Conservation (phyloP, 1,284 basidiomycete species). For the Erythrobasidium hasegawianum region DNA sequence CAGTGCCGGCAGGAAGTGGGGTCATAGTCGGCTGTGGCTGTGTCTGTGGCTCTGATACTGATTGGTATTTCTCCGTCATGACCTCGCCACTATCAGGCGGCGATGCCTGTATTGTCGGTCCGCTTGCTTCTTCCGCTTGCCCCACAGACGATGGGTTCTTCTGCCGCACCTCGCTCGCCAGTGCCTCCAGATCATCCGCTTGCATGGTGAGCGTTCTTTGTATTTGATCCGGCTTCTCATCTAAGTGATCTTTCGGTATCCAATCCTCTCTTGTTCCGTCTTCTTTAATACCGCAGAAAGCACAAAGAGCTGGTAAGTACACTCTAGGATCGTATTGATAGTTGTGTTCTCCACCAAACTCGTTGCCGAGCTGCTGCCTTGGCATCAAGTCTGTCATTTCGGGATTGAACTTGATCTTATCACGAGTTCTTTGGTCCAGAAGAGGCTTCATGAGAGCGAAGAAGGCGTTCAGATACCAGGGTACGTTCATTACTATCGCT, state of each 20-base stretch:
- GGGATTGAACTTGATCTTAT: conserved; percentile 90
- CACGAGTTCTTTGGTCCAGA: conserved; percentile 81
- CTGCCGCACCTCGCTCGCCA: conserved; percentile 12
- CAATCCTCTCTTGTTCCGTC: conserved; percentile 31
- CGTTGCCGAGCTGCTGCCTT: conserved; percentile 68
- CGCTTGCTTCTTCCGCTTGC: conserved; percentile 21
- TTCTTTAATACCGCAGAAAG: conserved; percentile 36
- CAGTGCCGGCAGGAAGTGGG: not conserved
- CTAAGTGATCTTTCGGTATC: conserved; percentile 21
- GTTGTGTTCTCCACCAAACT: conserved; percentile 73
- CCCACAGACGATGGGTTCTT: conserved; percentile 7
- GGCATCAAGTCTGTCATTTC: conserved; percentile 71
- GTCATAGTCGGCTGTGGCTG: not conserved
- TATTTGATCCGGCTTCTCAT: conserved; percentile 15
- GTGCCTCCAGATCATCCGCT: conserved; percentile 2
- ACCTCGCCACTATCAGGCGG: not conserved
- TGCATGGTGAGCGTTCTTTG: conserved; percentile 6
- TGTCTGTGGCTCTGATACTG: not conserved
- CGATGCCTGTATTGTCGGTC: not conserved
- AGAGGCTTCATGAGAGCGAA: conserved; percentile 83
- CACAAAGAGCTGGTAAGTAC: conserved; percentile 55
- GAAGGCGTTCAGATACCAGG: conserved; percentile 55
- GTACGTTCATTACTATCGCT: conserved; percentile 78
- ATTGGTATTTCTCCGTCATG: not conserved
- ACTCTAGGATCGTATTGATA: conserved; percentile 70